phyloP scores from a whole-genome alignment of 208 protist species.

The Trypanosoma cruzi region DNA sequence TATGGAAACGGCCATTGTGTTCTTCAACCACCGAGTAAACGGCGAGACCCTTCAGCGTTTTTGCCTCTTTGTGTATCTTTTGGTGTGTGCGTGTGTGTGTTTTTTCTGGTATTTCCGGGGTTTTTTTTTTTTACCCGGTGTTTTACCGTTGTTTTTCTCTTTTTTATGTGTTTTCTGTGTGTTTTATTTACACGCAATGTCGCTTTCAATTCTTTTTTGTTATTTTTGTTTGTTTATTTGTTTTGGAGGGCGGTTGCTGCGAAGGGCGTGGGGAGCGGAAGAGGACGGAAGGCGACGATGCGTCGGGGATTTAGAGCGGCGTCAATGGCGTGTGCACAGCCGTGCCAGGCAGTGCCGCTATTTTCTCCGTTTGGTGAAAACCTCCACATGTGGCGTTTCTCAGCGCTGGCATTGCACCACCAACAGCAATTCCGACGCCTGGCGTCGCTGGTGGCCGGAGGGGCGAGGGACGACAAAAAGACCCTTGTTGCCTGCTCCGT shows the following conservation, averaged over 20 bases:
- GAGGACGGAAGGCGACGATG: background rate
- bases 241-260: background rate
- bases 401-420: slow-evolving; percentile 18
- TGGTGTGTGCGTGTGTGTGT: background rate
- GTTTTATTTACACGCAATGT: background rate
- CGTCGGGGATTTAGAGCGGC: slow-evolving; percentile 1
- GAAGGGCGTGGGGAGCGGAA: background rate
- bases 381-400: slow-evolving; percentile 21
- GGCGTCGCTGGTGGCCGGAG: slow-evolving; percentile 6
- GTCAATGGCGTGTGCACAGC: background rate
- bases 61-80: background rate
- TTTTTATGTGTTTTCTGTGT: background rate
- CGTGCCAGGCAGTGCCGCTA: background rate
- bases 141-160: slow-evolving; percentile 8
- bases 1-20: slow-evolving; percentile 52
- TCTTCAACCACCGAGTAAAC: background rate
- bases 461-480: background rate
- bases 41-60: background rate
- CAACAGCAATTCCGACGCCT: slow-evolving; percentile 20
- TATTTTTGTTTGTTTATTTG: background rate
- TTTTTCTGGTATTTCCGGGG: background rate
- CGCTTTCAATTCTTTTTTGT: background rate
- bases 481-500: slow-evolving; percentile 33
- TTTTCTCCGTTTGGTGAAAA: background rate
- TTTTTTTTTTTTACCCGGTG: background rate